Evolutionary conservation across 768 basidiomycete species (phyloP), one percentile per base, ranked within the genome.

Genomic region (Nevesoporus exiguus): DNA sequence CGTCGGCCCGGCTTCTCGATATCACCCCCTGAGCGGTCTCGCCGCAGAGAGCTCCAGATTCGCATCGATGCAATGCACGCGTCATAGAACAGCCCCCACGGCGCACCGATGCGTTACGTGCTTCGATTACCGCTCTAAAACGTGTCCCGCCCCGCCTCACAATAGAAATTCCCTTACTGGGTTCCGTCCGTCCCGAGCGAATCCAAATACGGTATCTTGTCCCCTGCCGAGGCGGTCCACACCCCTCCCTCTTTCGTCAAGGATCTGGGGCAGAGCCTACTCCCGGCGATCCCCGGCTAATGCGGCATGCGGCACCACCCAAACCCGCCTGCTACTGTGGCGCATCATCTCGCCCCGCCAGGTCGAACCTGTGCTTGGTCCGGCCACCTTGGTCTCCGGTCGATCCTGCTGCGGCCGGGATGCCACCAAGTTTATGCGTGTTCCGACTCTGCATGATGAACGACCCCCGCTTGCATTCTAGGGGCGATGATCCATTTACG

Each of bases 121-220:
- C 57, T 60, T 60, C 59, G 57, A 60, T 59, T 45, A 55, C 45
- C 39, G 44, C 44, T 19, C 14, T 24, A 33, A 48, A 60, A 60
- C 59, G 59, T 60, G 58, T 24, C 57, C 52, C 49, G 52, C 47
- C 7, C 27, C 21, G 7, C n/a, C 47, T 49, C 41, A 40, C 57
- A 50, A 59, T 60, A 41, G 49, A 54, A 44, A 34, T n/a, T 42
- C 1, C 54, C 29, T 22, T 51, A 36, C 58, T 27, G 19, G 48
- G 41, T 7, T 41, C 34, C 17, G 17, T 29, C 40, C 52, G 49
- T 52, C 19, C 51, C 52, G 58, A 24, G 27, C 14, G 27, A 57
- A 48, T 30, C 36, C 48, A 56, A 55, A 29, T 24, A 3, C 42
- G 29, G 52, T n/a, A n/a, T n/a, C 33, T 9, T 13, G 8, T 13